Base-by-base conservation (phyloP, 306 rosid genomes). In the Ammopiptanthus mongolicus region DNA sequence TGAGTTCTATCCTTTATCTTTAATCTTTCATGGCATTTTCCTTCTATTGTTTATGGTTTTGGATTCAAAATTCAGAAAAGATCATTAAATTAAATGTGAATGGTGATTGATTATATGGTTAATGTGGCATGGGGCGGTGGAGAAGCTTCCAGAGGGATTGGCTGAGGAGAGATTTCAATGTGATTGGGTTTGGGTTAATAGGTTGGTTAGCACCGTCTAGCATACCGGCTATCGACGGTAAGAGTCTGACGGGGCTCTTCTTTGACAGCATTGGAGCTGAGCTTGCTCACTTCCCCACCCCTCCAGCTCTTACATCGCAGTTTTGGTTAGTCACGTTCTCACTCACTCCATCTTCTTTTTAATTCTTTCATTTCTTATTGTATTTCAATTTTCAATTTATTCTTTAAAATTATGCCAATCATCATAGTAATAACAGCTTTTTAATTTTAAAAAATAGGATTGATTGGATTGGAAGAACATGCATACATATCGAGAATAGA, bases 141-240 rank as follows among this genome's bases (percentile, higher is more conserved):
- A 62, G 62, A 63, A 88, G 92, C 90, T 94, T 94, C 48, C 44
- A 83, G 81, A 91, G 98, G 78, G 37, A 94, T 28, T 94, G 98
- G 97, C 85, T 94, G 60, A 61, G 98, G 56, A 83, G 74, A 65
- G 98, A 94, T 81, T 84, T 80, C 70, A 94, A 85, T 71, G 98
- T 94, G 82, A 91, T 94, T 21, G 97, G 97, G 34, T 94, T 94
- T 55, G 98, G 97, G 58, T 82, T 94, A 84, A 90, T 94, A 61
- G 98, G 98, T 19, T 94, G 98, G 98, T 0, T 91, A 17, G 97
- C 90, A 33, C 98, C 97, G 0, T 94, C 98, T 1, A 90, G 97
- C 85, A 60, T 94, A 18, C 98, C 97, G 14, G 95, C 72, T 19
- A 94, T 94, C 81, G 0, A 79, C 44, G 98, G 98, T 6, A 91